A percentile compares a stretch with the other conserved stretches of the same genome.
Evolutionary conservation across 176 grass and related monocot species (phyloP).

Genomic region (Phragmites australis): DNA sequence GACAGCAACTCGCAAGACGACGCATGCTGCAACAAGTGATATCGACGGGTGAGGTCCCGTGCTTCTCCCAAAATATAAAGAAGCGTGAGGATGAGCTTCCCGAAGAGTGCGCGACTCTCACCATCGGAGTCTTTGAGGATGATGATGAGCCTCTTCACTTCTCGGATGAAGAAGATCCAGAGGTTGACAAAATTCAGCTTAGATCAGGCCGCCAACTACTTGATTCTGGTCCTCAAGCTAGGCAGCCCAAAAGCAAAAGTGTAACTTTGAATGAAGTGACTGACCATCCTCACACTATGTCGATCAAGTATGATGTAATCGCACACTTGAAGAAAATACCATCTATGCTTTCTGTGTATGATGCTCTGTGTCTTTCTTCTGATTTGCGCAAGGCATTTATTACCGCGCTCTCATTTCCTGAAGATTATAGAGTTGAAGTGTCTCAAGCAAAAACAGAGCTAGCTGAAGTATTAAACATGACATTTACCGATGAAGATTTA

Average conservation of each 20-base stretch:
- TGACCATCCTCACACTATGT: background rate
- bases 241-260: too few species aligned
- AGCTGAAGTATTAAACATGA: background rate
- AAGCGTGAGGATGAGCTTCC: background rate
- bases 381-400: background rate
- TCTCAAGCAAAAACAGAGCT: background rate
- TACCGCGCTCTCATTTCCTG: background rate
- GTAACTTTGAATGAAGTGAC: background rate
- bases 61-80: background rate
- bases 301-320: conserved; percentile 15
- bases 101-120: background rate
- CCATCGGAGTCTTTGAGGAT: background rate
- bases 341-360: conserved; percentile 16
- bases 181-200: conserved; percentile 1
- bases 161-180: background rate
- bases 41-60: too few species aligned
- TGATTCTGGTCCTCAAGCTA: background rate
- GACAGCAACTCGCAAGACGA: background rate
- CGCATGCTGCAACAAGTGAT: background rate
- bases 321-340: conserved; percentile 6
- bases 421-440: background rate
- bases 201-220: background rate
- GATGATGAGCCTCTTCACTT: background rate
- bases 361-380: background rate
- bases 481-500: background rate